These are phyloP conservation scores for Castanea crenata DNA, from an alignment of 306 rosid species.

Conservation along the genomic window DNA sequence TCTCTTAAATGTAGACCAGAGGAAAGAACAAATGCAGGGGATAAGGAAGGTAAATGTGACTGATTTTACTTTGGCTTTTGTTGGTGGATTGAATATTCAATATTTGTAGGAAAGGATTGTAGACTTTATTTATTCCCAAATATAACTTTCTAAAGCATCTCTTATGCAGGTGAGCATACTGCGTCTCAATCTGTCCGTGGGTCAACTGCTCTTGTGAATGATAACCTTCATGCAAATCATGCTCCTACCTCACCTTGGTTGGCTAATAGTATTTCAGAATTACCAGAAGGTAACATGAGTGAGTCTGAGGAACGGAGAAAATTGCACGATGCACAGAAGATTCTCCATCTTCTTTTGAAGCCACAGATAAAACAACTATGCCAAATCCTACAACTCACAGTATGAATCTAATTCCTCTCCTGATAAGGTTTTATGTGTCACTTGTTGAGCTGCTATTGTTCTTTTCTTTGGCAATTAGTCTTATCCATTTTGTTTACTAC, in stretches of 20 bases:
- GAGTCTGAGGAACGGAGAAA: constrained; percentile 31
- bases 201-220: constrained; percentile 30
- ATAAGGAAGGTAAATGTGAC: constrained; percentile 54
- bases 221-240: constrained; percentile 9
- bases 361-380: constrained; percentile 39
- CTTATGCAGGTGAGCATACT: constrained; percentile 44
- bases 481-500: background rate
- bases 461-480: background rate
- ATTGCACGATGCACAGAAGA: constrained; percentile 30
- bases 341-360: constrained; percentile 40
- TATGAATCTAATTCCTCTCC: constrained; percentile 25
- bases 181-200: constrained; percentile 25
- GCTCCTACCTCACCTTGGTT: constrained; percentile 5
- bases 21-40: constrained; percentile 23
- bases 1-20: constrained; percentile 41
- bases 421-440: background rate
- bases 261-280: constrained; percentile 7
- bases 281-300: constrained; percentile 13
- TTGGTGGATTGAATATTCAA: constrained; percentile 19
- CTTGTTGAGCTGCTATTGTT: constrained; percentile 7
- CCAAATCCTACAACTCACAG: constrained; percentile 42
- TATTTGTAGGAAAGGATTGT: constrained; percentile 2
- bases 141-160: constrained; percentile 27
- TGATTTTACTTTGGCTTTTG: constrained; percentile 19
- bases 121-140: constrained; percentile 15